Evolutionary conservation across 305 asterid species (phyloP).

Genomic region (Fraxinus sp.): DNA sequence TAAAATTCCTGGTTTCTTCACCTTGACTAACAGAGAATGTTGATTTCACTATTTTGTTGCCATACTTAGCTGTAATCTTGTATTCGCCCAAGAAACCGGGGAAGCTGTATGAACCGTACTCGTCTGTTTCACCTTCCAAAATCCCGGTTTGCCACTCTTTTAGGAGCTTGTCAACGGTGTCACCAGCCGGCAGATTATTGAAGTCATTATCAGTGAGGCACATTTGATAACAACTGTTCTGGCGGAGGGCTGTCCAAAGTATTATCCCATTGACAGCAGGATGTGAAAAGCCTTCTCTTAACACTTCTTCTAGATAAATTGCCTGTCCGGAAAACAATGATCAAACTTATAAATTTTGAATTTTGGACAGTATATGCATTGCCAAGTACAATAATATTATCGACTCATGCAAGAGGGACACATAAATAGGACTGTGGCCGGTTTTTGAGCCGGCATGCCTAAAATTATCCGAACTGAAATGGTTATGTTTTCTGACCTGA

Average conservation of each 20-base stretch:
- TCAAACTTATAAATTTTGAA: not conserved
- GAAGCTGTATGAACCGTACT: slow-evolving; percentile 41
- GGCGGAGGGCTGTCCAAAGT: slow-evolving; percentile 42
- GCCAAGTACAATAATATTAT: not conserved
- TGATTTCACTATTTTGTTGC: slow-evolving; percentile 20
- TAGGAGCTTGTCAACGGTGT: slow-evolving; percentile 42
- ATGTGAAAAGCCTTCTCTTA: slow-evolving; percentile 48
- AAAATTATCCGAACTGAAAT: not conserved
- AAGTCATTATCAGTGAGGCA: slow-evolving; percentile 43
- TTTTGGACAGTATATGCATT: not conserved
- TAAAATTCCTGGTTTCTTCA: slow-evolving; percentile 42
- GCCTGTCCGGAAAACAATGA: slow-evolving; percentile 27
- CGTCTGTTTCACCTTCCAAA: slow-evolving; percentile 36
- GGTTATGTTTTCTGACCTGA: slow-evolving; percentile 41
- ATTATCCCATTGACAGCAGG: slow-evolving; percentile 45
- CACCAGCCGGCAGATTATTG: slow-evolving; percentile 45
- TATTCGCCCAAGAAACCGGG: slow-evolving; percentile 45
- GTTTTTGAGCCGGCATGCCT: not conserved
- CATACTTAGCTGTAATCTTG: slow-evolving; percentile 29
- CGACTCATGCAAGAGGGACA: not conserved
- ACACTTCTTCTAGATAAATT: slow-evolving; percentile 36
- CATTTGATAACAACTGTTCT: slow-evolving; percentile 47
- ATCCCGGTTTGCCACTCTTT: slow-evolving; percentile 43
- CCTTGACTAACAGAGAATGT: slow-evolving; percentile 42
- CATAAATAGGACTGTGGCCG: not conserved